These are phyloP conservation scores for Daldinia grandis DNA, from an alignment of 495 filamentous ascomycete genomes.

Conservation along the genomic window DNA sequence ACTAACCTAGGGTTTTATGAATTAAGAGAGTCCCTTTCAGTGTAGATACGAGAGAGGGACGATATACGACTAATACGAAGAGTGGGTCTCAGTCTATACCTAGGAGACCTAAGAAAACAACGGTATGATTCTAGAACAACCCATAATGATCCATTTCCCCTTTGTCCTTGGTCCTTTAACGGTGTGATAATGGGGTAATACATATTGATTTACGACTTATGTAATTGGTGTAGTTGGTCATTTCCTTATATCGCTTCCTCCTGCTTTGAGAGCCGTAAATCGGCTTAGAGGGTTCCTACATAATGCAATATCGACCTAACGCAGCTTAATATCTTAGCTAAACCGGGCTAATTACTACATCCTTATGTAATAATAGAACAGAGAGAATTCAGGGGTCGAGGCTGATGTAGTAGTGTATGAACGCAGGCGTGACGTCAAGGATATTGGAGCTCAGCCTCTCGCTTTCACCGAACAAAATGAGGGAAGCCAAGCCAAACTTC, in stretches of 20 bases:
- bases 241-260: neutral
- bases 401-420: neutral
- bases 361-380: constrained; percentile 5
- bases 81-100: neutral
- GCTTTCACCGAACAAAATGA: neutral
- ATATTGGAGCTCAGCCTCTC: constrained; percentile 16
- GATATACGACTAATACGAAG: too few species aligned
- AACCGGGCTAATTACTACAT: neutral
- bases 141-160: neutral
- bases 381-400: constrained; percentile 20
- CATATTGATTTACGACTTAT: neutral
- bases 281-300: neutral
- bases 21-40: too few species aligned
- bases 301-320: neutral
- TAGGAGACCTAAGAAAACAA: neutral
- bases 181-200: neutral
- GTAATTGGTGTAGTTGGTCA: neutral
- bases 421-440: constrained; percentile 31
- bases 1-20: too few species aligned
- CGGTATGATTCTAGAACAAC: neutral
- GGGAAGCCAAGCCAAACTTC: neutral
- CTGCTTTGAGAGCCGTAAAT: neutral
- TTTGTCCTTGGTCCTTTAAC: neutral
- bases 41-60: too few species aligned
- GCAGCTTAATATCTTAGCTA: too few species aligned